Evolutionary conservation across 306 rosid species (phyloP), one percentile per base, ranked within the genome.

Genomic region (Medicago lupulina): DNA sequence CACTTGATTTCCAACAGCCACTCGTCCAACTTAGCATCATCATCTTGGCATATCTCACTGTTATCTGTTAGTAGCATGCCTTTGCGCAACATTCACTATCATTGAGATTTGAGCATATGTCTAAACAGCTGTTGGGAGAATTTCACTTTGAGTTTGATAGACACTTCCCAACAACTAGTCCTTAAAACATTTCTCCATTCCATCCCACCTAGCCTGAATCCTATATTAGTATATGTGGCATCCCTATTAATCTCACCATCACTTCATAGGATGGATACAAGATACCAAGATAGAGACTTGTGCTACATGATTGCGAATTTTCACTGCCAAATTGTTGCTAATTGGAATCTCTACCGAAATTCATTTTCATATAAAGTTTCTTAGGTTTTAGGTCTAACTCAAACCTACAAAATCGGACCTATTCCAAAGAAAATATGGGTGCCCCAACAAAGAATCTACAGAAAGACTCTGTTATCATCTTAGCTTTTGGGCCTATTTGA

Each of bases 21-120:
- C 47, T 49, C 43, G 68, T 61, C 77, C 57, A 71, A 19, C 65
- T 51, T 28, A 51, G 49, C 50, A 72, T 53, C 67, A 40, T 25
- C 55, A 39, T 79, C 73, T 71, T 10, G 51, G 58, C 10, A 36
- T 55, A 67, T 67, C 38, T 11, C 18, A 72, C 25, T 41, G 21
- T 53, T 63, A 17, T 71, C 19, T 8, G 19, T 51, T 62, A 71
- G 41, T 41, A 6, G 67, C 73, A 71, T 19, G 34, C 36, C 65
- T 39, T 38, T 71, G 21, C n/a, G 39, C 54, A 50, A 49, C 65
- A 70, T 49, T 49, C 44, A 67, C 67, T 38, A 17, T 28, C 50
- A 68, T 16, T 25, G n/a, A n/a, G n/a, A n/a, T n/a, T n/a, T n/a
- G 54, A 57, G 41, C 40, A 67, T 28, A 4, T 23, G 59, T 25